Percentiles rank a stretch among this genome's conserved stretches.
phyloP scores from a whole-genome alignment of 192 early-diverging fungal species.

The Oehlia diaphana region DNA sequence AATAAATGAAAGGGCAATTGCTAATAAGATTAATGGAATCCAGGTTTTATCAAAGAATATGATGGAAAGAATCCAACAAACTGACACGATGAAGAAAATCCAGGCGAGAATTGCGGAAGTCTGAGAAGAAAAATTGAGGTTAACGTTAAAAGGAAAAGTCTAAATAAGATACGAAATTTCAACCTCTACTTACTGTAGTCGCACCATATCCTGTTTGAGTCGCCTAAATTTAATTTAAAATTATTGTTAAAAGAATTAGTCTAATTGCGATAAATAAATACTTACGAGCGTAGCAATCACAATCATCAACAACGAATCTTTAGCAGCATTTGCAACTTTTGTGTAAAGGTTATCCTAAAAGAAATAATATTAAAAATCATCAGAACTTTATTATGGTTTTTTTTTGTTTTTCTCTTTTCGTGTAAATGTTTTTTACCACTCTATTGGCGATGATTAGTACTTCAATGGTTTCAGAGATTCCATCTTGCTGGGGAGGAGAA shows the following conservation, averaged over 20 bases:
- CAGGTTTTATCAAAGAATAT: not conserved
- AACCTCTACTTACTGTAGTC: not conserved
- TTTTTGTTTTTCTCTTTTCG: not conserved
- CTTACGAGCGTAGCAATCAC: not conserved
- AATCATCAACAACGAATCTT: constrained; percentile 2
- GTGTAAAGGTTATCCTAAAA: not conserved
- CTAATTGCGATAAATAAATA: not conserved
- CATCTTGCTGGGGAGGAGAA: not conserved
- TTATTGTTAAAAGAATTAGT: too few relatives aligned
- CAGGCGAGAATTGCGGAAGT: not conserved
- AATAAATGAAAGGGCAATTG: not conserved
- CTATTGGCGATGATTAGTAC: not conserved
- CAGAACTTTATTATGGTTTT: too few relatives aligned
- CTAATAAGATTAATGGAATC: not conserved
- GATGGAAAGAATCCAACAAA: not conserved
- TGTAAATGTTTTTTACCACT: not conserved
- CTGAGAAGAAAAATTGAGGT: not conserved
- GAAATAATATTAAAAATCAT: not conserved
- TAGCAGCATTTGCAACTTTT: not conserved
- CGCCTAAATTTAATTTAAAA: not conserved
- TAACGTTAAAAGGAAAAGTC: not conserved
- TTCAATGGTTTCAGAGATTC: not conserved
- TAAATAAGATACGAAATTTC: not conserved
- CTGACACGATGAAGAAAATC: not conserved
- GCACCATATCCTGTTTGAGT: not conserved